Conservation (phyloP, 805 yeast species). For the Ogataea chonburiensis region DNA sequence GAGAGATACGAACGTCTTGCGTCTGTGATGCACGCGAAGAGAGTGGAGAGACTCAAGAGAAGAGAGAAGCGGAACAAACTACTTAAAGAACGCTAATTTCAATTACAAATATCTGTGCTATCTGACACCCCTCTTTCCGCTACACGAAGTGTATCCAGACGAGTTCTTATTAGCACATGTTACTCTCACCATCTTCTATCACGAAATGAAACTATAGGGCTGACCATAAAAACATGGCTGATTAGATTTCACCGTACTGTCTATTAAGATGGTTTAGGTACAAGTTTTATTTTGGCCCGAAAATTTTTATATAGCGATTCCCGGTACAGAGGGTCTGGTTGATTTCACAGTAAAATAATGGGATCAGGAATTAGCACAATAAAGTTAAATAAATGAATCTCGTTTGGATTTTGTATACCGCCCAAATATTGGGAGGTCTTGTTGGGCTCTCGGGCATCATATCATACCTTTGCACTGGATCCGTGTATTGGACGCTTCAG, state of each 20-base stretch:
- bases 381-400: slow-evolving; percentile 33
- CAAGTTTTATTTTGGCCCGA: slow-evolving; percentile 18
- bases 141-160: slow-evolving; percentile 32
- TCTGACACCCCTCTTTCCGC: slow-evolving; percentile 40
- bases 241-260: slow-evolving; percentile 33
- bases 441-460: slow-evolving; percentile 45
- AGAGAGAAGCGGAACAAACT: slow-evolving; percentile 94
- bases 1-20: slow-evolving; percentile 85
- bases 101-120: slow-evolving; percentile 29
- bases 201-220: slow-evolving; percentile 31
- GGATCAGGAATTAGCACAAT: too few species aligned
- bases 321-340: slow-evolving; percentile 4
- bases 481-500: slow-evolving; percentile 55
- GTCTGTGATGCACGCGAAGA: slow-evolving; percentile 86
- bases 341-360: too few species aligned
- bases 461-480: slow-evolving; percentile 59
- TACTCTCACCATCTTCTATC: slow-evolving; percentile 36
- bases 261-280: slow-evolving; percentile 37
- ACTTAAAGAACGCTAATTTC: slow-evolving; percentile 72
- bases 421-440: neutral
- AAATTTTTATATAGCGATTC: slow-evolving; percentile 11
- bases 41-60: slow-evolving; percentile 83
- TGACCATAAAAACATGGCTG: slow-evolving; percentile 21
- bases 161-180: slow-evolving; percentile 36
- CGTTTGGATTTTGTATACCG: slow-evolving; percentile 38